These are phyloP conservation scores for Phaffia tasmanica DNA, from an alignment of 768 basidiomycete genomes.

Conservation along the genomic window DNA sequence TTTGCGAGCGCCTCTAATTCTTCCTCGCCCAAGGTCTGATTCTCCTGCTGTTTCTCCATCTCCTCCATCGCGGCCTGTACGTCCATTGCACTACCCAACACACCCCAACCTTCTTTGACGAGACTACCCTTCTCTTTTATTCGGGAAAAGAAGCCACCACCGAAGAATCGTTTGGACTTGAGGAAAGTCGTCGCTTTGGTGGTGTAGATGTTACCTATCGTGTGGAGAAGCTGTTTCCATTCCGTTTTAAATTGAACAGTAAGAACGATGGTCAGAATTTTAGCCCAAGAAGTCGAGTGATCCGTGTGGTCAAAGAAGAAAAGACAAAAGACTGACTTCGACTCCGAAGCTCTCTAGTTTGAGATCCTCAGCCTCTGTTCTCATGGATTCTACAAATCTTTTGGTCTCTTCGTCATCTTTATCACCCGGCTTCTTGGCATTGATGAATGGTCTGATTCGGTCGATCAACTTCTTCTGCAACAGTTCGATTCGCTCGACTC, in stretches of 20 bases:
- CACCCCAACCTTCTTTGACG: slow-evolving; percentile 93
- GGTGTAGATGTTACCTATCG: slow-evolving; percentile 83
- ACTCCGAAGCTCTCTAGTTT: slow-evolving; percentile 97
- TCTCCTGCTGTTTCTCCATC: slow-evolving; percentile 79
- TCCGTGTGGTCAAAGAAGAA: background rate
- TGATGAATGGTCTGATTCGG: slow-evolving; percentile 76
- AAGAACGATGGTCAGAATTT: background rate
- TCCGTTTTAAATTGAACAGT: too few species aligned
- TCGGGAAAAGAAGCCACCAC: slow-evolving; percentile 53
- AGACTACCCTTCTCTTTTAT: slow-evolving; percentile 87
- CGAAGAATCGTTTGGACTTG: slow-evolving; percentile 82
- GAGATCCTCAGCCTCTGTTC: slow-evolving; percentile 78
- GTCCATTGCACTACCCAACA: slow-evolving; percentile 84
- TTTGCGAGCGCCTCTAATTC: slow-evolving; percentile 12
- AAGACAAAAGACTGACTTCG: slow-evolving; percentile 49
- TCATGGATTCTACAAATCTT: slow-evolving; percentile 64
- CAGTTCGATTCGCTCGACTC: slow-evolving; percentile 50
- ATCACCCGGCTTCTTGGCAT: slow-evolving; percentile 46
- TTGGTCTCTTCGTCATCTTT: slow-evolving; percentile 62
- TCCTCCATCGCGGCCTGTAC: slow-evolving; percentile 77
- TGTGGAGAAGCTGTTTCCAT: slow-evolving; percentile 58
- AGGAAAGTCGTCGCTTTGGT: slow-evolving; percentile 84
- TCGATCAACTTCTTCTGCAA: slow-evolving; percentile 72
- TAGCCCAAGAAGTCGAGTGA: background rate
- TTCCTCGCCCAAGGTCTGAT: slow-evolving; percentile 46